These are phyloP conservation scores for Speleostelium caveatum DNA, from an alignment of 78 protist genomes.

Conservation along the genomic window DNA sequence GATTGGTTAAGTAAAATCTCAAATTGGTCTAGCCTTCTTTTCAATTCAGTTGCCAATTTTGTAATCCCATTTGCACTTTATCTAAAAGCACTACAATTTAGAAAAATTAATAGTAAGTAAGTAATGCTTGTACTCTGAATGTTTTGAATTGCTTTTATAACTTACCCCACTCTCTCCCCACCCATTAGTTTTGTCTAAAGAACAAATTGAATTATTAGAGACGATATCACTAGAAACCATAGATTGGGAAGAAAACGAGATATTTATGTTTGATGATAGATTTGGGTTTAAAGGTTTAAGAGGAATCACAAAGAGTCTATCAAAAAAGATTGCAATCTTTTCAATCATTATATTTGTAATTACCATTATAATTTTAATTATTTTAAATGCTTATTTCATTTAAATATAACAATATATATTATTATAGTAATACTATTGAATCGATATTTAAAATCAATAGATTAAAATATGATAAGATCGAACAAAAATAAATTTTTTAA, in stretches of 20 bases:
- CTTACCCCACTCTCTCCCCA: not conserved
- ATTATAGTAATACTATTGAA: too few relatives aligned
- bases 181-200: not conserved
- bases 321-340: not conserved
- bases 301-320: not conserved
- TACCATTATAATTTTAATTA: too few relatives aligned
- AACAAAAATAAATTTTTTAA: too few relatives aligned
- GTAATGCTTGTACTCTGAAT: not conserved
- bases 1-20: constrained; percentile 37
- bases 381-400: too few relatives aligned
- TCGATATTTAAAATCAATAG: too few relatives aligned
- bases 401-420: too few relatives aligned
- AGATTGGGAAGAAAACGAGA: constrained; percentile 44
- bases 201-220: constrained; percentile 15
- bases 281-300: not conserved
- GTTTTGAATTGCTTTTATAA: not conserved
- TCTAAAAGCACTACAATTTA: constrained; percentile 15
- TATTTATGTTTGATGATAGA: not conserved
- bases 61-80: constrained; percentile 52
- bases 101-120: not conserved
- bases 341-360: not conserved
- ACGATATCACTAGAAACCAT: constrained; percentile 2
- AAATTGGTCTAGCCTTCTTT: constrained; percentile 24
- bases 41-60: constrained; percentile 46
- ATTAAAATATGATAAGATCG: too few relatives aligned